Evolutionary conservation across 2,329 filamentous ascomycete species (phyloP), one percentile per base, ranked within the genome.

Genomic region (Diaporthe helianthi): DNA sequence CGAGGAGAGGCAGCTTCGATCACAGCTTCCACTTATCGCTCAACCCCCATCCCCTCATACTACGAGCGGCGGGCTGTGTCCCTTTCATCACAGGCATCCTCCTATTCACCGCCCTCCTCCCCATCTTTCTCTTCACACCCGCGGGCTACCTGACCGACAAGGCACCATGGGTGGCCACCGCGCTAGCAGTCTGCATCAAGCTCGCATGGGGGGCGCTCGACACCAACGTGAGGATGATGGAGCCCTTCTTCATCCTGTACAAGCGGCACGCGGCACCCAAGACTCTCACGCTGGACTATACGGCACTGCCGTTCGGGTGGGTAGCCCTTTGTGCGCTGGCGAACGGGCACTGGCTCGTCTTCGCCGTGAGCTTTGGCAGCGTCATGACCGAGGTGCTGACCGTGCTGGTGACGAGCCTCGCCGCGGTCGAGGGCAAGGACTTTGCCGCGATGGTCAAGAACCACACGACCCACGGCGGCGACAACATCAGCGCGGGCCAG

Each of bases 341-440:
- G 41, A 92, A 92, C 75, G 80, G 86, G 0, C 89, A 93, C 76
- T 84, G 85, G 73, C 80, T 92, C 33, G 86, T 93, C 36, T 88
- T 90, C 36, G 80, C 91, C 22, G 88, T 94, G 8, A 90, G 91
- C 0, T 86, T 91, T 31, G 90, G 92, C 8, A 90, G 89, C 29
- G 84, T 94, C 22, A 83, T 95, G 75, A 87, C 91, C 0, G 93
- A 97, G 77, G 84, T 93, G 8, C 80, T 93, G 15, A 93, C 90
- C 0, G 88, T 93, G 33, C 85, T 92, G 72, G 86, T 90, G 1
- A 89, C 89, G 1, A 88, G 87, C 26, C 85, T 93, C 54, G 87
- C 87, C 0, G 86, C 85, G 3, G 89, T 92, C 15, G 87, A 90
- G 72, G 90, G 90, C 13, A 83, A 83, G 33, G 85, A 87, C 58